phyloP scores from a whole-genome alignment of 2,329 filamentous ascomycete genomes.

The Verticillium tricorpus region DNA sequence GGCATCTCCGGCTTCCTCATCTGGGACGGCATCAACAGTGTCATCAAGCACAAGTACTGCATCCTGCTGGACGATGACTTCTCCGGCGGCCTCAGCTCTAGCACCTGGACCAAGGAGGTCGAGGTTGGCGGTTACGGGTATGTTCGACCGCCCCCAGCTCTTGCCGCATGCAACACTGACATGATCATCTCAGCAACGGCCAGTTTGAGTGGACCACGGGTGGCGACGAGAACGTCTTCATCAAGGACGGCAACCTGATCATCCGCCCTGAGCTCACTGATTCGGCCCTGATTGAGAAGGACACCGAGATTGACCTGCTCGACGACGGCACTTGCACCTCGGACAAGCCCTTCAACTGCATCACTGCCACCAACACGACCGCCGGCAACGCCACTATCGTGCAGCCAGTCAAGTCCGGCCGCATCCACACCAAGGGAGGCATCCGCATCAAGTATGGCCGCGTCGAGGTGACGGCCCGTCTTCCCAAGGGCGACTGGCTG shows the following conservation, averaged over 20 bases:
- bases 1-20: slow-evolving; percentile 65
- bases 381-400: slow-evolving; percentile 66
- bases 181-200: slow-evolving; percentile 55
- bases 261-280: slow-evolving; percentile 80
- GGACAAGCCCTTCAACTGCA: slow-evolving; percentile 49
- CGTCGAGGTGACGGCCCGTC: slow-evolving; percentile 72
- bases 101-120: slow-evolving; percentile 70
- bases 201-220: slow-evolving; percentile 75
- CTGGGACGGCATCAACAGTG: slow-evolving; percentile 68
- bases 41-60: slow-evolving; percentile 72
- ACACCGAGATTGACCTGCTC: slow-evolving; percentile 65
- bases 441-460: slow-evolving; percentile 75
- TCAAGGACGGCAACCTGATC: slow-evolving; percentile 63
- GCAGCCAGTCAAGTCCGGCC: slow-evolving; percentile 72
- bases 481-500: slow-evolving; percentile 78
- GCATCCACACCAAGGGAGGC: slow-evolving; percentile 69
- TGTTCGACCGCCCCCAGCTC: slow-evolving; percentile 23
- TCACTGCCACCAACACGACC: slow-evolving; percentile 69
- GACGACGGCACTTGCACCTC: slow-evolving; percentile 65
- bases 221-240: slow-evolving; percentile 68
- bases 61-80: slow-evolving; percentile 64
- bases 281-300: slow-evolving; percentile 55
- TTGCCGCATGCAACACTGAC: background rate
- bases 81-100: slow-evolving; percentile 44
- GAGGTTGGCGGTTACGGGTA: slow-evolving; percentile 74